Conservation (phyloP, 2,329 filamentous ascomycete species). For the Drechslera avenae region DNA sequence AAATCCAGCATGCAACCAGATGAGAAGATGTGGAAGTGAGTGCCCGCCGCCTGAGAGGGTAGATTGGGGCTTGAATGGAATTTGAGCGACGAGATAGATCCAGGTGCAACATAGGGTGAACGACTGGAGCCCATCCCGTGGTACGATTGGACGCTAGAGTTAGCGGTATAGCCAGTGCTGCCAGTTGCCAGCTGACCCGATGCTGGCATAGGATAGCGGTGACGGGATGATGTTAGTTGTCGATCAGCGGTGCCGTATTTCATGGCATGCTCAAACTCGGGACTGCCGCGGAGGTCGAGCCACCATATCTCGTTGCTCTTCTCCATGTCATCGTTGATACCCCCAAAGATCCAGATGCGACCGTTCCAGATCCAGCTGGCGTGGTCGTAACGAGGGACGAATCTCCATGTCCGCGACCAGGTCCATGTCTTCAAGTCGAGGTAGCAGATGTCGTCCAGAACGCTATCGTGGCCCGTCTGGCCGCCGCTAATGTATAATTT, state of each 20-base stretch:
- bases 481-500: slow-evolving; percentile 95
- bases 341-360: slow-evolving; percentile 94
- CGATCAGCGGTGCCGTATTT: slow-evolving; percentile 60
- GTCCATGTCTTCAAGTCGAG: slow-evolving; percentile 96
- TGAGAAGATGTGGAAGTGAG: slow-evolving; percentile 93
- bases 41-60: slow-evolving; percentile 86
- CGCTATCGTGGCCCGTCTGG: slow-evolving; percentile 91
- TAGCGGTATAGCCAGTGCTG: slow-evolving; percentile 70
- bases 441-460: slow-evolving; percentile 95
- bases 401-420: slow-evolving; percentile 95
- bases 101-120: slow-evolving; percentile 67
- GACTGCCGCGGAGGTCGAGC: slow-evolving; percentile 90
- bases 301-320: slow-evolving; percentile 96
- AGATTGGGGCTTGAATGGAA: slow-evolving; percentile 87
- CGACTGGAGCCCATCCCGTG: slow-evolving; percentile 51
- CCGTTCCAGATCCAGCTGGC: slow-evolving; percentile 92
- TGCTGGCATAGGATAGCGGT: slow-evolving; percentile 36
- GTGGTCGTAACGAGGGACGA: slow-evolving; percentile 93
- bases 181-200: slow-evolving; percentile 46
- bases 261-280: slow-evolving; percentile 77
- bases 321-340: slow-evolving; percentile 94
- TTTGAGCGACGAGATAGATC: slow-evolving; percentile 85
- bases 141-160: slow-evolving; percentile 65
- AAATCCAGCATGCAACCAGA: slow-evolving; percentile 93
- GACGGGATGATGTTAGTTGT: slow-evolving; percentile 38